Percentiles rank a stretch among this genome's conserved stretches.
These are phyloP conservation scores for Haplosporangium sp. DNA, from an alignment of 371 early-diverging fungal genomes.

Conservation along the genomic window DNA sequence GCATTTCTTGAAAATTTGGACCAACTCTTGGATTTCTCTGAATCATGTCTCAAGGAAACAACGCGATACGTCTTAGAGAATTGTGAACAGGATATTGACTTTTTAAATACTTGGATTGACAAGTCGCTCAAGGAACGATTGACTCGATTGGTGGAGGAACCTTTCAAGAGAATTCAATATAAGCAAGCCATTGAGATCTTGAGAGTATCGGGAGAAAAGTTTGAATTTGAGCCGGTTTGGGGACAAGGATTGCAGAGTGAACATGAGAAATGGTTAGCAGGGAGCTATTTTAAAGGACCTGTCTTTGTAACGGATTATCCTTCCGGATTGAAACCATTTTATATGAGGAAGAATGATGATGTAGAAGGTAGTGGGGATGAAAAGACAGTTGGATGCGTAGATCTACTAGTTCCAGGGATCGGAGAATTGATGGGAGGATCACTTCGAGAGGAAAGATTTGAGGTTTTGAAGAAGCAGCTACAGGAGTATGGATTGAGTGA, in stretches of 20 bases:
- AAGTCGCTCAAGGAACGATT: slow-evolving; percentile 58
- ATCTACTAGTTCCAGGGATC: slow-evolving; percentile 89
- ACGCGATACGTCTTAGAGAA: slow-evolving; percentile 63
- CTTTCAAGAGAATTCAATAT: slow-evolving; percentile 85
- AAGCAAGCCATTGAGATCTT: slow-evolving; percentile 84
- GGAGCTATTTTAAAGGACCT: slow-evolving; percentile 74
- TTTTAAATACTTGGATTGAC: slow-evolving; percentile 68
- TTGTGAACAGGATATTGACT: slow-evolving; percentile 66
- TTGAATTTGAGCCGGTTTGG: slow-evolving; percentile 79
- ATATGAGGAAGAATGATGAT: slow-evolving; percentile 81
- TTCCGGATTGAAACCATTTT: slow-evolving; percentile 86
- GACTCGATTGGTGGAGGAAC: slow-evolving; percentile 52
- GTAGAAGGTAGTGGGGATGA: slow-evolving; percentile 34
- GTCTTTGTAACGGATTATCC: slow-evolving; percentile 96
- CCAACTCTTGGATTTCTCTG: slow-evolving; percentile 69
- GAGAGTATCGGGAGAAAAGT: slow-evolving; percentile 55
- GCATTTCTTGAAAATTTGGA: slow-evolving; percentile 75
- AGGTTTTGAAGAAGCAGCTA: slow-evolving; percentile 69
- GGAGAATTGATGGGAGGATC: slow-evolving; percentile 95
- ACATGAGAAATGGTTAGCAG: slow-evolving; percentile 89
- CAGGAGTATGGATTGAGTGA: slow-evolving; percentile 65
- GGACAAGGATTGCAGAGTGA: slow-evolving; percentile 86
- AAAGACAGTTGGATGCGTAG: slow-evolving; percentile 87
- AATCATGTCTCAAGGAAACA: slow-evolving; percentile 64
- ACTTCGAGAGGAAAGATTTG: slow-evolving; percentile 82